These are phyloP conservation scores for Synchytrium microbalum DNA, from an alignment of 371 early-diverging fungal species.

Conservation along the genomic window DNA sequence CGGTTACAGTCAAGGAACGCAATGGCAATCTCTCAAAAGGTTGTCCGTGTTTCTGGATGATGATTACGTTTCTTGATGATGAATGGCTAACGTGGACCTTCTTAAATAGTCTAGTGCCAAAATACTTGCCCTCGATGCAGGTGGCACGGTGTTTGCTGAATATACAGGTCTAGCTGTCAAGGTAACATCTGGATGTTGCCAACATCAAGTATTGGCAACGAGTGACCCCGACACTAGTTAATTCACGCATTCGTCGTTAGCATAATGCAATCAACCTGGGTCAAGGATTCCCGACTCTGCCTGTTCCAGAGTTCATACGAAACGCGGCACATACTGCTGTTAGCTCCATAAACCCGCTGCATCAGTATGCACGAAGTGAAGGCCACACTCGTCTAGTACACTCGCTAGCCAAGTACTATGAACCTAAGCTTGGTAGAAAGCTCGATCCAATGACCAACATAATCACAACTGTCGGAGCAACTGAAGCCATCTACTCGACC, in stretches of 20 bases:
- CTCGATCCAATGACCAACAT: conserved; percentile 78
- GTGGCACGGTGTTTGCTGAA: conserved; percentile 77
- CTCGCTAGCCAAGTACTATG: conserved; percentile 71
- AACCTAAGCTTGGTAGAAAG: conserved; percentile 52
- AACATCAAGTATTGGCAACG: no score
- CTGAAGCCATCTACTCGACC: conserved; percentile 79
- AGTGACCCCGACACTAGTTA: no score
- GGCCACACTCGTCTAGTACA: conserved; percentile 55
- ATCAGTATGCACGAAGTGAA: conserved; percentile 79
- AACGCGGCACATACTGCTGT: conserved; percentile 71
- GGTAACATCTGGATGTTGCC: neutral
- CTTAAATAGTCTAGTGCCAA: no score
- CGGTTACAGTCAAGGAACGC: no score
- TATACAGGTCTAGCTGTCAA: conserved; percentile 79
- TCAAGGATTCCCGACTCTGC: conserved; percentile 71
- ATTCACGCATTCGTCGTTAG: no score
- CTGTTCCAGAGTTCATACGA: conserved; percentile 67
- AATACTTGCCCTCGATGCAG: conserved; percentile 9
- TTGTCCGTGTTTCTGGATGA: no score
- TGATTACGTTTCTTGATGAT: no score
- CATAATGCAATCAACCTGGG: conserved; percentile 89
- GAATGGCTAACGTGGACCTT: no score
- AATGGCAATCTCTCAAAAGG: no score
- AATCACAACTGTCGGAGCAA: conserved; percentile 86
- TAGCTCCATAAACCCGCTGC: conserved; percentile 26